Evolutionary conservation across 441 rosid species (phyloP), one percentile per base, ranked within the genome.

Genomic region (Adansonia gregorii): DNA sequence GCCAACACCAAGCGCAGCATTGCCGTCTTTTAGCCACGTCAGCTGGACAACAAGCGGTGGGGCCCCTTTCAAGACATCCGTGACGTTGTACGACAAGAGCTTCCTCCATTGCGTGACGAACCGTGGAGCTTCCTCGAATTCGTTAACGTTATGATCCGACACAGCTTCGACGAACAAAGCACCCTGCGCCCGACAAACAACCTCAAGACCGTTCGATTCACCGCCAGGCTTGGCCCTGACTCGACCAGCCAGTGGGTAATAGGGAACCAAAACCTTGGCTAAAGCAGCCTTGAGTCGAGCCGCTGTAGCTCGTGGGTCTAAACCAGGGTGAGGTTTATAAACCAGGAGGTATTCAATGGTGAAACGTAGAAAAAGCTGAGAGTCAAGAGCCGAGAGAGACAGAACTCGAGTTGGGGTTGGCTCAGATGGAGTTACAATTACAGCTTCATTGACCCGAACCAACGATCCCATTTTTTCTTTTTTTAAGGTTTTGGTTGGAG

Each of bases 361-460:
- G 88, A 92, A 94, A 43, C 98, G 96, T 22, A 92, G 84, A 77
- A 94, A 94, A 73, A 87, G 96, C 81, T 94, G 98, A 54, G 98
- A 91, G 78, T 94, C 98, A 39, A 94, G 88, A 76, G 94, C 85
- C 11, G 97, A 94, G 65, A 94, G 93, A 59, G 91, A 51, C 17
- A 94, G 88, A 67, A 92, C 61, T 8, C 79, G 71, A 67, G 82
- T 46, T 4, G 97, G 96, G 14, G 94, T 92, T 61, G 91, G 83
- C 58, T 85, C 90, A 31, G 87, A 73, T 14, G 98, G 97, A 17
- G 85, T 78, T 56, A 94, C 77, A 9, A 91, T 79, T 7, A 76
- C 69, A 17, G 84, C 93, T 56, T 89, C 93, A 63, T 82, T 88
- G 73, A 90, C 83, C 59, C 84, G 85, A 74, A 91, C 85, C 12